Percentiles rank a stretch among this genome's conserved stretches.
Conservation (phyloP, 345 rosid genomes). For the Sonneratia caseolaris region DNA sequence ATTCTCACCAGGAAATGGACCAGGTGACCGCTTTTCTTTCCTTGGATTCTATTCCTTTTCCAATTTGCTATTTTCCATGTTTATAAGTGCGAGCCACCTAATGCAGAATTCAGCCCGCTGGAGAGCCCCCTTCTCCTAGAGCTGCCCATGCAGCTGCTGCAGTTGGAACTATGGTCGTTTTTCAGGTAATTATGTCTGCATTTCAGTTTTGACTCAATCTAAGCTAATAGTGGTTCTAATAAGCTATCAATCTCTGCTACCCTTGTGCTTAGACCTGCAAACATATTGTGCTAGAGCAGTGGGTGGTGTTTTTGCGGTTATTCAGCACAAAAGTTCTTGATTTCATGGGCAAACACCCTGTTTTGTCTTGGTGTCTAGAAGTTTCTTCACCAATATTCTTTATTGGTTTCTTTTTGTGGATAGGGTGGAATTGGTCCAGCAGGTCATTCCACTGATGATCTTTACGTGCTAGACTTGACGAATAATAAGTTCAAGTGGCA, state of each 20-base stretch:
- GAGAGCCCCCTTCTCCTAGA: constrained; percentile 97
- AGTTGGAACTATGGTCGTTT: constrained; percentile 96
- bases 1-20: constrained; percentile 91
- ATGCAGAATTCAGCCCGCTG: constrained; percentile 77
- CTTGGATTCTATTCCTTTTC: neutral
- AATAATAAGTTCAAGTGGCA: constrained; percentile 97
- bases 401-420: constrained; percentile 11
- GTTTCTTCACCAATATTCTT: neutral
- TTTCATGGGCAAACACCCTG: neutral
- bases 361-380: neutral
- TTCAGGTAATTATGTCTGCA: constrained; percentile 49
- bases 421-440: constrained; percentile 99
- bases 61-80: neutral
- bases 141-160: constrained; percentile 98
- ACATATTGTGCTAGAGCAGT: neutral
- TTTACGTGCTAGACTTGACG: constrained; percentile 89
- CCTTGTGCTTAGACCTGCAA: too few species aligned
- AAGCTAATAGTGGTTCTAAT: neutral
- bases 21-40: constrained; percentile 29
- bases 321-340: neutral
- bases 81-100: constrained; percentile 7
- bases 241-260: too few species aligned
- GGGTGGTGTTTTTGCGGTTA: neutral
- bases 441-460: constrained; percentile 97
- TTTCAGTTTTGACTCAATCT: too few species aligned